Evolutionary conservation across 176 grass and related monocot genomes (phyloP).

Genomic region (Puya raimondii): DNA sequence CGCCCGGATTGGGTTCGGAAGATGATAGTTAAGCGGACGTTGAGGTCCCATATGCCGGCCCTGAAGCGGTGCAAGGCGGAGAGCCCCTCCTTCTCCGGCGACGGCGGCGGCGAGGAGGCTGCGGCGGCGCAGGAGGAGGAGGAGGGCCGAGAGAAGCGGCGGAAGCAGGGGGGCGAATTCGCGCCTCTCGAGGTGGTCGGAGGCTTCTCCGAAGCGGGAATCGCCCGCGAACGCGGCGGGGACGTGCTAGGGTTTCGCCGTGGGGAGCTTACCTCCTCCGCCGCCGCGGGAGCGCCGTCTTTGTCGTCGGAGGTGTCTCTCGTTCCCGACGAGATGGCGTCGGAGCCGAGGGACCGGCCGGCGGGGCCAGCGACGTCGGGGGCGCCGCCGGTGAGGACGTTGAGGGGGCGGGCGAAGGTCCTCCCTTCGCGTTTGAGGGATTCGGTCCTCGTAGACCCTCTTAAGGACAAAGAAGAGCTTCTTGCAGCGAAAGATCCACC

Average conservation of each 20-base stretch:
- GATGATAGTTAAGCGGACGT: conserved; percentile 36
- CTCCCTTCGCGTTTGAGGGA: conserved; percentile 54
- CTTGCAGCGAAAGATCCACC: conserved; percentile 22
- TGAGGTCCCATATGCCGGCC: conserved; percentile 31
- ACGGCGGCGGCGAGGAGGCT: conserved; percentile 5
- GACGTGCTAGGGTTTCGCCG: neutral
- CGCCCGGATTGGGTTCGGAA: neutral
- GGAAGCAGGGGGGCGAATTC: conserved; percentile 3
- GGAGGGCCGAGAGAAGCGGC: conserved; percentile 16
- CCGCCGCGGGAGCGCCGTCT: conserved; percentile 1
- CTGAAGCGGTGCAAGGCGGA: conserved; percentile 41
- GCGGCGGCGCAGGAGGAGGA: neutral
- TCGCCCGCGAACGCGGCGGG: neutral
- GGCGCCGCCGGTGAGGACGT: conserved; percentile 32
- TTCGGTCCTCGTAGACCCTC: conserved; percentile 18
- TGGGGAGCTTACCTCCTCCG: too few species aligned
- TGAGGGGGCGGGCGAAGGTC: conserved; percentile 33
- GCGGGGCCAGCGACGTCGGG: neutral
- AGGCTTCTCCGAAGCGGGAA: neutral
- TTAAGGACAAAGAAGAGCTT: conserved; percentile 19
- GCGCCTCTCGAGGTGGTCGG: conserved; percentile 1
- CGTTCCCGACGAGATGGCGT: neutral
- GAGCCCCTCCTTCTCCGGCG: conserved; percentile 22
- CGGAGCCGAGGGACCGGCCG: neutral
- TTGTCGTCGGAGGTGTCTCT: conserved; percentile 5